A percentile compares a stretch with the other conserved stretches of the same genome.
These are phyloP conservation scores for Apostasia ramifera DNA, from an alignment of 106 monocot genomes.

Conservation along the genomic window DNA sequence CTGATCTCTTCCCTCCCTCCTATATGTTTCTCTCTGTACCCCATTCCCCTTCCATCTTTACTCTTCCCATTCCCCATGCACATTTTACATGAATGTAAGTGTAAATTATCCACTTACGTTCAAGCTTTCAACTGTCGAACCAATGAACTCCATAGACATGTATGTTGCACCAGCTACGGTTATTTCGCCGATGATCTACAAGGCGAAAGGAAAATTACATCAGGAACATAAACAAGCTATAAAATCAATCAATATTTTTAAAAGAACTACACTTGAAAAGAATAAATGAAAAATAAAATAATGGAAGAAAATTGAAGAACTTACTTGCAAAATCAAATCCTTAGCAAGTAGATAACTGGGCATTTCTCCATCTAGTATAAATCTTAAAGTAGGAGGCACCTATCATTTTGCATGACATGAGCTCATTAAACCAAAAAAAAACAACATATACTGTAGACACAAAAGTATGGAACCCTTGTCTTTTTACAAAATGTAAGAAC, in stretches of 20 bases:
- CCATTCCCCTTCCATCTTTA: too few species aligned
- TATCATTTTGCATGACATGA: slow-evolving; percentile 20
- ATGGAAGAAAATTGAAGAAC: slow-evolving; percentile 5
- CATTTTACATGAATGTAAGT: too few species aligned
- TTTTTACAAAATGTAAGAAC: too few species aligned
- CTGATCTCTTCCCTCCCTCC: too few species aligned
- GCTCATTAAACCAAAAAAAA: neutral
- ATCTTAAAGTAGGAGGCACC: slow-evolving; percentile 91
- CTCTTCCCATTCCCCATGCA: too few species aligned
- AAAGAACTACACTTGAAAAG: neutral
- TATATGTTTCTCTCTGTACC: too few species aligned
- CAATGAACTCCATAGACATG: slow-evolving; percentile 94
- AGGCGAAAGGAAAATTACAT: neutral
- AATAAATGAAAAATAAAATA: neutral
- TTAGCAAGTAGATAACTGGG: slow-evolving; percentile 89
- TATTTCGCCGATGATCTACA: slow-evolving; percentile 98
- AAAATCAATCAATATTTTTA: too few species aligned
- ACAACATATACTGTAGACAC: neutral
- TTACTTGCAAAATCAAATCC: slow-evolving; percentile 95
- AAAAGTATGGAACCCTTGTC: too few species aligned
- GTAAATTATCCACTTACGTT: slow-evolving; percentile 32
- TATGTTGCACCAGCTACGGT: slow-evolving; percentile 92
- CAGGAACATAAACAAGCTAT: neutral
- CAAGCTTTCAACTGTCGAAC: slow-evolving; percentile 80
- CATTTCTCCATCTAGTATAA: slow-evolving; percentile 97